These are phyloP conservation scores for Hylodesmum podocarpum DNA, from an alignment of 306 rosid species.

Conservation along the genomic window DNA sequence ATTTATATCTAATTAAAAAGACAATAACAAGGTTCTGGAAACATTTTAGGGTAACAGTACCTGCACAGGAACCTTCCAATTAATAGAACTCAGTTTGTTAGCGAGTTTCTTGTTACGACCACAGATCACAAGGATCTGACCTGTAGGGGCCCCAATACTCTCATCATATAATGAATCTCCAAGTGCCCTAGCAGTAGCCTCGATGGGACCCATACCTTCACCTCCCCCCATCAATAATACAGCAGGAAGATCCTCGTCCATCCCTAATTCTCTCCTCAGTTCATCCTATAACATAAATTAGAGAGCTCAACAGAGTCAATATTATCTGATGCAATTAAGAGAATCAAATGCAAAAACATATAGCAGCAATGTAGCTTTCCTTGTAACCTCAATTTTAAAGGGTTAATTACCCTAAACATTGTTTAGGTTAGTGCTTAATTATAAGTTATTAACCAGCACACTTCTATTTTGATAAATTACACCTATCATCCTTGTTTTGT, in stretches of 20 bases:
- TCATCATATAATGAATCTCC: conserved; percentile 68
- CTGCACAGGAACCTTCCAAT: conserved; percentile 96
- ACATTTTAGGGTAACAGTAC: conserved; percentile 39
- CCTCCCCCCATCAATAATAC: conserved; percentile 98
- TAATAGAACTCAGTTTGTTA: conserved; percentile 58
- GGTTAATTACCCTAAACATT: background rate
- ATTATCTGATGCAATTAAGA: background rate
- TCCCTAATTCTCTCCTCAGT: conserved; percentile 69
- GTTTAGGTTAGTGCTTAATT: background rate
- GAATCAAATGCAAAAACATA: background rate
- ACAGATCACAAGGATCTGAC: conserved; percentile 91
- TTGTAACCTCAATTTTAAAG: background rate
- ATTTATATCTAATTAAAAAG: background rate
- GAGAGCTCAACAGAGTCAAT: conserved; percentile 13
- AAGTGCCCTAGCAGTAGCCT: conserved; percentile 94
- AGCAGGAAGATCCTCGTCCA: conserved; percentile 97
- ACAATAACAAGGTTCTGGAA: background rate
- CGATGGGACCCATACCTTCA: conserved; percentile 99
- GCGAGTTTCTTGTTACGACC: conserved; percentile 92
- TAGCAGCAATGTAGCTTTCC: background rate
- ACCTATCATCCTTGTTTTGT: background rate
- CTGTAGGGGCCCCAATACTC: conserved; percentile 61
- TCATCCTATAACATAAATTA: conserved; percentile 51
- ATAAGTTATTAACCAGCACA: background rate
- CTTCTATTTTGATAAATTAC: background rate